Percentiles rank a stretch among this genome's conserved stretches.
phyloP scores from a whole-genome alignment of 495 filamentous ascomycete genomes.

The Penicillium coprophilum region DNA sequence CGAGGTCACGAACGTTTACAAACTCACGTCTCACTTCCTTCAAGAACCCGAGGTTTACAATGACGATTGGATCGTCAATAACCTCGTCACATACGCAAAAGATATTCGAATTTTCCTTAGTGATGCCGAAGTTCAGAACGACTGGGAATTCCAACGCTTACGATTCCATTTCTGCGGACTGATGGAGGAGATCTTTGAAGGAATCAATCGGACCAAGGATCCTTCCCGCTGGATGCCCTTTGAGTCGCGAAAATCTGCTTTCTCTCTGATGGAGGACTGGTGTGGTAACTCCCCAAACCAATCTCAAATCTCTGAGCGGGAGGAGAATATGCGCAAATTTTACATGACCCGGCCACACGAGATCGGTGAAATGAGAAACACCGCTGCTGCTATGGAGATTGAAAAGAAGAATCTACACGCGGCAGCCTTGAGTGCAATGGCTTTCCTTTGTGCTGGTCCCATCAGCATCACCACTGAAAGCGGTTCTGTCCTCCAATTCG shows the following conservation, averaged over 20 bases:
- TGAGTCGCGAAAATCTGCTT: constrained; percentile 88
- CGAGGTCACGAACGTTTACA: constrained; percentile 93
- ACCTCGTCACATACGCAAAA: constrained; percentile 85
- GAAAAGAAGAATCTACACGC: constrained; percentile 90
- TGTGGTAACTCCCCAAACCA: constrained; percentile 96
- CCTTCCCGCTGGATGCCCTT: constrained; percentile 93
- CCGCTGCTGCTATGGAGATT: constrained; percentile 90
- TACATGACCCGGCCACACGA: constrained; percentile 66
- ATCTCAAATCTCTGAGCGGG: constrained; percentile 72
- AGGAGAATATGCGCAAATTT: constrained; percentile 84
- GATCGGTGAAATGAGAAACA: constrained; percentile 66
- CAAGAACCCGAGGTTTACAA: constrained; percentile 74
- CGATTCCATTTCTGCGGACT: constrained; percentile 91
- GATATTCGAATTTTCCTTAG: constrained; percentile 91
- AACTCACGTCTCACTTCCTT: constrained; percentile 88
- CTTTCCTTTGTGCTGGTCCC: constrained; percentile 87
- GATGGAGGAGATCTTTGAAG: constrained; percentile 88
- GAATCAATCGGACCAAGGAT: constrained; percentile 82
- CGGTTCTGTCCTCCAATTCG: constrained; percentile 79
- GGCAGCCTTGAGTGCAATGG: constrained; percentile 93
- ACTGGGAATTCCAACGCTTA: constrained; percentile 93
- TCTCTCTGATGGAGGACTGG: constrained; percentile 98
- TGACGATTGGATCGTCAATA: constrained; percentile 90
- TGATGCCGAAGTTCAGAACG: constrained; percentile 90
- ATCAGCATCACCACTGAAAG: constrained; percentile 85